Conservation (phyloP, 305 asterid genomes). For the Striga hermonthica region DNA sequence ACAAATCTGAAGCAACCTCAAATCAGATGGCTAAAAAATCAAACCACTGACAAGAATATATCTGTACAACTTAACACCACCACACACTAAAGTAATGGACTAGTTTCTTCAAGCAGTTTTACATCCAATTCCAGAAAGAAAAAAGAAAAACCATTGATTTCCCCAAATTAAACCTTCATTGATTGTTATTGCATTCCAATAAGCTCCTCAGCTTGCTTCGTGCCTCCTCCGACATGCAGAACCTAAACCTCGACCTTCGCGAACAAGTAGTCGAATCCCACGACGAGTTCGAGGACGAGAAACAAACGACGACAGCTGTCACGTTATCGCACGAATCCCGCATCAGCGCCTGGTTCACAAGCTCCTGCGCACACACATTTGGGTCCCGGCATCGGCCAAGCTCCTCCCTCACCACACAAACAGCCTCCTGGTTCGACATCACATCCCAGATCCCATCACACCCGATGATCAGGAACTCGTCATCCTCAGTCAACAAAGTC, state of each 20-base stretch:
- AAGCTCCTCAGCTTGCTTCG: constrained; percentile 48
- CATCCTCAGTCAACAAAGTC: constrained; percentile 47
- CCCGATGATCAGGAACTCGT: constrained; percentile 57
- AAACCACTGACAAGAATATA: constrained; percentile 16
- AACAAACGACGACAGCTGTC: constrained; percentile 58
- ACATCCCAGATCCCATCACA: constrained; percentile 81
- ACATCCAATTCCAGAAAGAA: too few species aligned
- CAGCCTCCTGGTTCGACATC: constrained; percentile 64
- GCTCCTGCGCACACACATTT: constrained; percentile 45
- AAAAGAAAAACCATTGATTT: too few species aligned
- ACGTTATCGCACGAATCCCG: constrained; percentile 47
- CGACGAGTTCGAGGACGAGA: constrained; percentile 33
- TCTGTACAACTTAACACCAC: constrained; percentile 23
- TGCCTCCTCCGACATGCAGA: constrained; percentile 54
- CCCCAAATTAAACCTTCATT: too few species aligned
- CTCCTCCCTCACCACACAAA: constrained; percentile 41
- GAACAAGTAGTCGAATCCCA: constrained; percentile 32
- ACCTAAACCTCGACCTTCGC: constrained; percentile 41
- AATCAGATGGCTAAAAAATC: constrained; percentile 19
- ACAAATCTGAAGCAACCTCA: constrained; percentile 32
- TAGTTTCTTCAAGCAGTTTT: too few species aligned
- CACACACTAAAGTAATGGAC: too few species aligned
- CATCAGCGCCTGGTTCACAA: constrained; percentile 41
- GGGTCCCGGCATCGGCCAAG: constrained; percentile 48
- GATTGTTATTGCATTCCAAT: constrained; percentile 39